Conservation (phyloP, 2,329 filamentous ascomycete species). For the Fusarium secorum region DNA sequence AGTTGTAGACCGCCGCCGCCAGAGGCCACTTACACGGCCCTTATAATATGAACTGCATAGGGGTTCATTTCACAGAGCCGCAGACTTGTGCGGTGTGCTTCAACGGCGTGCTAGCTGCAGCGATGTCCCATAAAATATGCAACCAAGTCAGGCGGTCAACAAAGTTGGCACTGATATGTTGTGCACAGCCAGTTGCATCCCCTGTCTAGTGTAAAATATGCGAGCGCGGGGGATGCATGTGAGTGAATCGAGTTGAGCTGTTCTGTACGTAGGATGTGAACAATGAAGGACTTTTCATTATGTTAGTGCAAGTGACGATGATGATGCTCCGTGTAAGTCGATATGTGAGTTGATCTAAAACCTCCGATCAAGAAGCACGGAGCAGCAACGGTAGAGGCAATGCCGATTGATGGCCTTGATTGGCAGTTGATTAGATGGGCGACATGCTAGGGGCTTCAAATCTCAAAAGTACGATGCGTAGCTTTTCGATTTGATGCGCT, state of each 20-base stretch:
- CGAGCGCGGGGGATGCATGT: constrained; percentile 28
- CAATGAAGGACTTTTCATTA: not conserved
- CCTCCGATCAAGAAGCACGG: constrained; percentile 34
- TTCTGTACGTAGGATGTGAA: not conserved
- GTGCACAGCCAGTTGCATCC: constrained; percentile 29
- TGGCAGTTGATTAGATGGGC: constrained; percentile 25
- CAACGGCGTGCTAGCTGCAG: constrained; percentile 42
- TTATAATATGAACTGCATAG: constrained; percentile 37
- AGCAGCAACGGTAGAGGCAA: constrained; percentile 31
- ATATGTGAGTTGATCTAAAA: constrained; percentile 11
- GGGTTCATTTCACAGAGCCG: constrained; percentile 42
- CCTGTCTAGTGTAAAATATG: constrained; percentile 39
- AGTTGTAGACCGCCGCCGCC: constrained; percentile 21
- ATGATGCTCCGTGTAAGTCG: constrained; percentile 34
- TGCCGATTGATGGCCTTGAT: constrained; percentile 32
- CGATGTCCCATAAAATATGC: constrained; percentile 45
- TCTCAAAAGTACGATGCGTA: constrained; percentile 20
- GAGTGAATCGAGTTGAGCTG: constrained; percentile 13
- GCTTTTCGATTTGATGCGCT: constrained; percentile 36
- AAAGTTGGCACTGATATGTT: constrained; percentile 33
- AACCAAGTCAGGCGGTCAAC: constrained; percentile 44
- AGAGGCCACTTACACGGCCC: constrained; percentile 32
- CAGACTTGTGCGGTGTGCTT: constrained; percentile 44
- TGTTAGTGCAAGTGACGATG: constrained; percentile 6
- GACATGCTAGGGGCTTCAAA: constrained; percentile 18